A percentile compares a stretch with the other conserved stretches of the same genome.
Conservation (phyloP, 371 early-diverging fungal species). For the Mortierella sp. region DNA sequence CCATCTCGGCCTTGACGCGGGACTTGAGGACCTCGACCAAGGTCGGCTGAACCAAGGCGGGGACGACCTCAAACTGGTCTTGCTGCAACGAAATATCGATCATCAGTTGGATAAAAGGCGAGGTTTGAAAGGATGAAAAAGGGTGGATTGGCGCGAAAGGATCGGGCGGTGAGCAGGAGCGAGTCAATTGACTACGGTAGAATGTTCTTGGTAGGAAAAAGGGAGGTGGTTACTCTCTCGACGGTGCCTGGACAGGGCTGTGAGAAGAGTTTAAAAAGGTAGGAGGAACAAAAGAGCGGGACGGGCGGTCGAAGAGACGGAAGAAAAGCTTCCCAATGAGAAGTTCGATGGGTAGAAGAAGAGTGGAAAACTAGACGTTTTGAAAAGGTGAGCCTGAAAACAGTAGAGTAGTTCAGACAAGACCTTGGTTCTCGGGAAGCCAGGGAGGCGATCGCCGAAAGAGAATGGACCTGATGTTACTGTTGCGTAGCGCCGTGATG, state of each 20-base stretch:
- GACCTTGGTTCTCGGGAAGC: conserved; percentile 64
- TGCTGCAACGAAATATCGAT: conserved; percentile 58
- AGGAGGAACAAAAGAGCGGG: conserved; percentile 40
- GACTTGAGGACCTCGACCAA: conserved; percentile 55
- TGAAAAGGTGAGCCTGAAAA: conserved; percentile 51
- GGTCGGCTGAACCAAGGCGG: conserved; percentile 58
- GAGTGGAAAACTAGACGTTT: conserved; percentile 24
- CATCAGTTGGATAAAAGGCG: conserved; percentile 29
- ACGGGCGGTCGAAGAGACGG: conserved; percentile 41
- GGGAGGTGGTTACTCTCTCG: conserved; percentile 36
- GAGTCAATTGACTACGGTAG: background rate
- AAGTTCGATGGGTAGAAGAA: conserved; percentile 6
- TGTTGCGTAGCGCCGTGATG: conserved; percentile 81
- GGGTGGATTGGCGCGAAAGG: conserved; percentile 8
- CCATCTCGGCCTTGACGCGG: conserved; percentile 58
- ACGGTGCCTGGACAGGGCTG: conserved; percentile 55
- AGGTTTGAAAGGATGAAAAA: conserved; percentile 31
- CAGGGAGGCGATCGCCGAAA: conserved; percentile 80
- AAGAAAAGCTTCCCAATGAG: conserved; percentile 52
- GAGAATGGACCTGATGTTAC: conserved; percentile 71
- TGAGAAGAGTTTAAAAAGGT: conserved; percentile 46
- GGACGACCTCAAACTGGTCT: conserved; percentile 58
- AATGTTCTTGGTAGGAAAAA: conserved; percentile 7
- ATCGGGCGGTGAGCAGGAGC: conserved; percentile 31
- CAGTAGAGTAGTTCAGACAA: conserved; percentile 56